Base-by-base conservation (phyloP, 192 early-diverging fungal genomes). In the Coemansia sp. region DNA sequence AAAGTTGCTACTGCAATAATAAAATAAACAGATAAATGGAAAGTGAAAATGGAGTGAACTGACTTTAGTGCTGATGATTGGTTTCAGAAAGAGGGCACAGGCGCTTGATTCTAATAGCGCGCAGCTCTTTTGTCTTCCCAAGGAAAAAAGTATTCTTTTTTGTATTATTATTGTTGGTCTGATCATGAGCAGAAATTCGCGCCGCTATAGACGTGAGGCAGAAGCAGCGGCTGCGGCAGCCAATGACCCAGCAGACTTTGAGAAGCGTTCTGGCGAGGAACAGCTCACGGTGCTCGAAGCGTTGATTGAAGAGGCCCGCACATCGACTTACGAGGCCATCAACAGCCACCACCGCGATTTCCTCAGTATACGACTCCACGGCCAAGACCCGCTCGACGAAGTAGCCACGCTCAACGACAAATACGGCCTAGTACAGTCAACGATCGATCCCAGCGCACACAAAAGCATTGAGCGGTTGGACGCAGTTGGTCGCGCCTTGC, bases 401-500 rank as follows among this genome's bases (percentile, higher is more conserved):
- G 71, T 80, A n/a, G 83, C 78, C 9, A 78, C 83, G 11, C 67
- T 78, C 22, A 80, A 77, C 52, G 83, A 73, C 57, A 74, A 75
- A 47, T 80, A 71, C 78, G 83, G 80, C 20, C 15, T 47, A 15
- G 71, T 63, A 13, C 62, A 71, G 18, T 36, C 71, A 3, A 36
- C 33, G 10, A 60, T 71, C 9, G 50, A 38, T 12, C 18, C 60
- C 4, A 22, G 13, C 13, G 55, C 68, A 3, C 34, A 39, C 20
- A 62, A 22, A 44, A 49, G 44, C 40, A 12, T 53, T 5, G 39
- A 44, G 46, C 78, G 70, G 3, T 66, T 85, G 29, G 78, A 76
- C 44, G n/a, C 22, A 16, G 61, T 77, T 12, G 83, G 72, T 0
- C 57, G 62, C 13, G 58, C 68, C 1, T 47, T 85, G 43, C 67